These are phyloP conservation scores for Tanozyma kutaoensis DNA, from an alignment of 805 yeast species.

Conservation along the genomic window DNA sequence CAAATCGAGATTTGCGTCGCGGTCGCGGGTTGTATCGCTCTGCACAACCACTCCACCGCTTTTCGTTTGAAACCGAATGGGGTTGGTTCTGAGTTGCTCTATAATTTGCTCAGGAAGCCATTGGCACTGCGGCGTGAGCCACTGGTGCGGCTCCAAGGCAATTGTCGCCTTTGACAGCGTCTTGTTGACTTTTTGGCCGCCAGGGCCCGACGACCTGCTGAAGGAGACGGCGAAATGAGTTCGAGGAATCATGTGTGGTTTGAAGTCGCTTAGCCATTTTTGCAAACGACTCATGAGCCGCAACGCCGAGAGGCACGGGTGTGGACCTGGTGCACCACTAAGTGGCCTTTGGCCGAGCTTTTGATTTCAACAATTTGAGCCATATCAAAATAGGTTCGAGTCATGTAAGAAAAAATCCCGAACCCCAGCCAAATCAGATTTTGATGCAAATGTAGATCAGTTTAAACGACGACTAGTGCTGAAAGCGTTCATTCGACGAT, in stretches of 20 bases:
- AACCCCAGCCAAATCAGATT: too few relatives aligned
- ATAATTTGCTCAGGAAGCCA: constrained; percentile 52
- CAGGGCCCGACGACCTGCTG: constrained; percentile 68
- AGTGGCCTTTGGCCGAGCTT: too few relatives aligned
- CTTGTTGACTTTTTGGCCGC: constrained; percentile 82
- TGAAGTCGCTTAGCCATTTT: constrained; percentile 27
- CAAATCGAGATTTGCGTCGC: constrained; percentile 40
- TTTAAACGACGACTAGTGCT: too few relatives aligned
- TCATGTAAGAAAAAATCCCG: too few relatives aligned
- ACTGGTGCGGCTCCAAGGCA: constrained; percentile 24
- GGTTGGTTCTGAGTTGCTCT: constrained; percentile 21
- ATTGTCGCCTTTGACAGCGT: constrained; percentile 56
- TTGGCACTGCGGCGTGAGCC: constrained; percentile 27
- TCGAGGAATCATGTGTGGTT: constrained; percentile 26
- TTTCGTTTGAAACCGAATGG: constrained; percentile 42
- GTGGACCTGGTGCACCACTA: too few relatives aligned
- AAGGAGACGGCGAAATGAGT: constrained; percentile 29
- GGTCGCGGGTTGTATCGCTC: constrained; percentile 44
- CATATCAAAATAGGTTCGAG: too few relatives aligned
- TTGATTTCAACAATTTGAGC: too few relatives aligned
- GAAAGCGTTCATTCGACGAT: too few relatives aligned
- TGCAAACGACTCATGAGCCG: too few relatives aligned
- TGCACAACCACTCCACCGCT: constrained; percentile 44
- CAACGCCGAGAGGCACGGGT: too few relatives aligned
- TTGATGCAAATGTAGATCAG: too few relatives aligned